Evolutionary conservation across 225 moss, liverwort and hornwort species (phyloP), one percentile per base, ranked within the genome.

Genomic region (Bryoerythrophyllum caledonicum): DNA sequence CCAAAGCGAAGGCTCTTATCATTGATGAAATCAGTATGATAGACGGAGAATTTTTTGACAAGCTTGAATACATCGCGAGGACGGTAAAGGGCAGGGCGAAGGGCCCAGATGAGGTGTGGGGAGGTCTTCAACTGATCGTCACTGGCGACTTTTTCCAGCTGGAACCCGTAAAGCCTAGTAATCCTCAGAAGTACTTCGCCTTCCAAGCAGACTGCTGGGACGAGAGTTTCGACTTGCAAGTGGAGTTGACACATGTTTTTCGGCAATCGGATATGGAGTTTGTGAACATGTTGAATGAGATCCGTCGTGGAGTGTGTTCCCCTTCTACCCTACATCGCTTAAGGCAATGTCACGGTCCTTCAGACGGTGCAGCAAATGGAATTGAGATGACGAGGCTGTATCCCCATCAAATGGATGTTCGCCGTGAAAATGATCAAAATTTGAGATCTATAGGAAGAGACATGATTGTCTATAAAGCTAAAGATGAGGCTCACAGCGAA

Each of bases 11-110:
- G 77, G 96, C 94, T 37, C 90, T 97, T 35, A 74, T 97, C 26
- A 85, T 97, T 10, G 96, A 97, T 63, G 96, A 97, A 74, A 94
- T 97, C 52, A 97, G 94, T 68, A 97, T 97, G 94, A 92, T 97
- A 27, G 91, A 97, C 56, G 96, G 96, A 1, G 88, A 91, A 10
- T 72, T 97, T 71, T 94, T 97, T 43, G 96, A 97, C 70, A 92
- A 90, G 78, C 85, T 97, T 66, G 96, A 94, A 60, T 90, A 82
- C 23, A 76, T 97, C 38, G 96, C 92, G 37, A 83, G 90, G 60
- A 82, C 16, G 6, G 74, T 92, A 63, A 92, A 89, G 74, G 77
- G 78, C 25, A 83, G 70, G 9, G 77, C 60, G 21, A 78, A 85
- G 55, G 79, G 78, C 40, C 82, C 79, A 35, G 75, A 78, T 54